A percentile compares a stretch with the other conserved stretches of the same genome.
phyloP scores from a whole-genome alignment of 164 flowering plant genomes.

The Berberis vulgaris region DNA sequence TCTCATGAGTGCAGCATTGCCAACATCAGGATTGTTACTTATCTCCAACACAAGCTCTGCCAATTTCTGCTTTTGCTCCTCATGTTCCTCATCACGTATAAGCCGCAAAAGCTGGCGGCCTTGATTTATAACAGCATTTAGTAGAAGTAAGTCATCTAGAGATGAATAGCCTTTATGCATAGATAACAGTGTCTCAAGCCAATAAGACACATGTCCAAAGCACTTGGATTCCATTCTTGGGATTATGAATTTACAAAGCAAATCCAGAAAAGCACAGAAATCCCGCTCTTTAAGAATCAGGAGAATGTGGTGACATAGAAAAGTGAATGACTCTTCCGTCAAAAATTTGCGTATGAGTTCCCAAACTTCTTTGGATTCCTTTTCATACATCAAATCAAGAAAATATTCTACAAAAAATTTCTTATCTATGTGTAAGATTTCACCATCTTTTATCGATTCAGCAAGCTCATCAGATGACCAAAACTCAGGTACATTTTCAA shows the following conservation, averaged over 20 bases:
- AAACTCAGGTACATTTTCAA: slow-evolving; percentile 86
- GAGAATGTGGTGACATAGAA: slow-evolving; percentile 64
- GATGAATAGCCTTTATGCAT: slow-evolving; percentile 29
- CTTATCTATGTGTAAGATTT: slow-evolving; percentile 52
- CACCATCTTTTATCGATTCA: slow-evolving; percentile 70
- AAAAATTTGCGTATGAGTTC: slow-evolving; percentile 49
- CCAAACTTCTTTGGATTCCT: slow-evolving; percentile 67
- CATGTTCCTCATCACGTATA: slow-evolving; percentile 45
- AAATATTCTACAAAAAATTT: slow-evolving; percentile 58
- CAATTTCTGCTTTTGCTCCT: slow-evolving; percentile 35
- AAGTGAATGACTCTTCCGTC: slow-evolving; percentile 53
- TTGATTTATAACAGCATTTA: slow-evolving; percentile 58
- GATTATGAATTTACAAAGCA: slow-evolving; percentile 28
- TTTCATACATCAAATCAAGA: slow-evolving; percentile 59
- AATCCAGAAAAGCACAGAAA: slow-evolving; percentile 32
- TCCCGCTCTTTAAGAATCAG: slow-evolving; percentile 61
- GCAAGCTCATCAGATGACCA: slow-evolving; percentile 92
- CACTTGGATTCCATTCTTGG: slow-evolving; percentile 17
- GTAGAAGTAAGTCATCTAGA: slow-evolving; percentile 55
- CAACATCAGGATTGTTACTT: slow-evolving; percentile 14
- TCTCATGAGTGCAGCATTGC: slow-evolving; percentile 26
- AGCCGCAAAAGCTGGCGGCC: slow-evolving; percentile 64
- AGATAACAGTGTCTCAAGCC: slow-evolving; percentile 55
- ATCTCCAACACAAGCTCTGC: slow-evolving; percentile 35
- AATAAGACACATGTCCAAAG: slow-evolving; percentile 24